Conservation (phyloP, 169 alveolate species). For the Miamiensis avidus region DNA sequence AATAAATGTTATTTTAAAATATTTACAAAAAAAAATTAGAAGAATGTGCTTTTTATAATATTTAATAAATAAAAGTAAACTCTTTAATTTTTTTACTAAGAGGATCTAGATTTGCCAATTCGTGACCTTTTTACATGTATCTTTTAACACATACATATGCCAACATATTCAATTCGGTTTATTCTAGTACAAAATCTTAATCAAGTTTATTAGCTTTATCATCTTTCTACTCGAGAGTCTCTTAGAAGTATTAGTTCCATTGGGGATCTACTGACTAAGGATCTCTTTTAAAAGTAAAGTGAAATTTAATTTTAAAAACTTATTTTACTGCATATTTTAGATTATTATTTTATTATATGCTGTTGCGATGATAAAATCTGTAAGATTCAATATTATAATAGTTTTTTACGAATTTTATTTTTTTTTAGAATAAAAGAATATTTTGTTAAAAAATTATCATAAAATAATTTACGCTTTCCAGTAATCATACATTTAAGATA, state of each 20-base stretch:
- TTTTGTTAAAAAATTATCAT: too few species aligned
- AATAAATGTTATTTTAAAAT: not conserved
- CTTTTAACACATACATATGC: not conserved
- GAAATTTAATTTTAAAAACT: too few species aligned
- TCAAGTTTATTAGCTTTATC: not conserved
- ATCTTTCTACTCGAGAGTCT: not conserved
- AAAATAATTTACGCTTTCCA: not conserved
- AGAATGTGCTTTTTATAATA: not conserved
- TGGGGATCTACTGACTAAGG: not conserved
- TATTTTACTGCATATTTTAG: too few species aligned
- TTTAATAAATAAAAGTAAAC: not conserved
- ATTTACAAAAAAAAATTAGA: too few species aligned
- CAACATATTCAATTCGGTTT: not conserved
- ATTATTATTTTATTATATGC: too few species aligned
- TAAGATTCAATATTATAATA: too few species aligned
- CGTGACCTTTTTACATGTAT: conserved; percentile 19
- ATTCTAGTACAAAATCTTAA: not conserved
- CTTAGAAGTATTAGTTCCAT: not conserved
- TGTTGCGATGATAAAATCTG: too few species aligned
- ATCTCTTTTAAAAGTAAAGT: not conserved
- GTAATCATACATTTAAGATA: not conserved
- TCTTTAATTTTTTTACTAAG: not conserved
- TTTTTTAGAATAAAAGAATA: too few species aligned
- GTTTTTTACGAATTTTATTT: too few species aligned
- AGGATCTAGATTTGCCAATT: conserved; percentile 43